Evolutionary conservation across 768 basidiomycete species (phyloP).

Genomic region (Pulveroboletus frians): DNA sequence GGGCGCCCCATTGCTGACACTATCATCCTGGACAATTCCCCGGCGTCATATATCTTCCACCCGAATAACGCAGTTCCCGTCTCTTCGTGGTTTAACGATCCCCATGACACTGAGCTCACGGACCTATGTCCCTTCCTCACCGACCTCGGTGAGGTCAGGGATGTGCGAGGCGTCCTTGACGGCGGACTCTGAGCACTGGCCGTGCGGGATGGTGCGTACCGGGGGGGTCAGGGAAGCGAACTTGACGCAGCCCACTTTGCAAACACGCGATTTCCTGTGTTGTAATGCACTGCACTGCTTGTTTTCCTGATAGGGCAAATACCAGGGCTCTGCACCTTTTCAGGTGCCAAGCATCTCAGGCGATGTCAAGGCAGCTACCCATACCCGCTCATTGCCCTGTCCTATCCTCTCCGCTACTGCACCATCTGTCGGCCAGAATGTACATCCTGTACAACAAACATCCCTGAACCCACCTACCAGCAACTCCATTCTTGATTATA

Average conservation of each 20-base stretch:
- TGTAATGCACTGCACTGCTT: slow-evolving; percentile 26
- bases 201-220: slow-evolving; percentile 16
- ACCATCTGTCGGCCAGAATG: slow-evolving; percentile 12
- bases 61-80: slow-evolving; percentile 99
- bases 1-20: slow-evolving; percentile 91
- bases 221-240: slow-evolving; percentile 14
- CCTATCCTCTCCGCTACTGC: slow-evolving; percentile 3
- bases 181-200: slow-evolving; percentile 56
- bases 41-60: slow-evolving; percentile 98
- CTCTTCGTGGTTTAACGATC: slow-evolving; percentile 99
- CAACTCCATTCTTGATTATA: slow-evolving; percentile 19
- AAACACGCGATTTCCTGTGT: slow-evolving; percentile 22
- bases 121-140: slow-evolving; percentile 92
- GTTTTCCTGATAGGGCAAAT: slow-evolving; percentile 30
- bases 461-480: slow-evolving; percentile 7
- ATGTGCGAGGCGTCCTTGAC: slow-evolving; percentile 89
- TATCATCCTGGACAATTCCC: slow-evolving; percentile 98
- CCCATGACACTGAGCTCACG: slow-evolving; percentile 95
- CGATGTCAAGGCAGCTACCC: neutral
- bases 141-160: slow-evolving; percentile 79
- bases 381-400: neutral
- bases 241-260: slow-evolving; percentile 18
- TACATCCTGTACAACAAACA: slow-evolving; percentile 23
- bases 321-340: slow-evolving; percentile 19
- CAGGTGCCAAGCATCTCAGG: slow-evolving; percentile 12